Evolutionary conservation across 495 filamentous ascomycete genomes (phyloP), one percentile per base, ranked within the genome.

Genomic region (Haplographium delicatum): DNA sequence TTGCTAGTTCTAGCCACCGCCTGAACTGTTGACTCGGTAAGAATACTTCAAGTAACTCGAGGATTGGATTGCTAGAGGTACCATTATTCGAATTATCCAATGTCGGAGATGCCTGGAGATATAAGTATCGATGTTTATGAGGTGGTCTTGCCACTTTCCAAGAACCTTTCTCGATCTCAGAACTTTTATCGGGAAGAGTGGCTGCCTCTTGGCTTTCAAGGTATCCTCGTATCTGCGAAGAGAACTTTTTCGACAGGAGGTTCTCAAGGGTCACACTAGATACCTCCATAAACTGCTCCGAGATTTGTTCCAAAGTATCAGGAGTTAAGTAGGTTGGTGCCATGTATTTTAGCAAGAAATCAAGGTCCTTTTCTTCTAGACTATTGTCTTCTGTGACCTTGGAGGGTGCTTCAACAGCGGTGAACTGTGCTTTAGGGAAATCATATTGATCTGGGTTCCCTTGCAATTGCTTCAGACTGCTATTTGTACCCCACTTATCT

Each of bases 41-140:
- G 18, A 97, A 72, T 10, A 84, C 75, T 42, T 91, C 79, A 16
- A 95, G 59, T 11, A 97, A 69, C 59, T 88, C 86, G 47, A 83
- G 78, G 39, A 93, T 70, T 0, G 90, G 88, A n/a, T 73, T 68
- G 18, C 24, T 20, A 15, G 48, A 37, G 46, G 39, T 59, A 28
- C 68, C 65, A 5, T 58, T 27, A 7, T 59, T 60, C 1, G 70
- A 63, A 4, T 61, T 44, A 5, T 57, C 50, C 16, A 35, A 42
- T 11, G 47, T 25, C 4, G 54, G 40, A 1, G 53, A 52, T 10
- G 69, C 57, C 46, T 89, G 80, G 33, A 87, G 78, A 67, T 88
- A 99, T 9, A 94, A 68, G 68, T 84, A 99, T 3, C 90, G 88
- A 58, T 96, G 90, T 67, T 97, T 99, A 68, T 97, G 91, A 2